Evolutionary conservation across 1,284 basidiomycete genomes (phyloP), one percentile per base, ranked within the genome.

Genomic region (Cryptococcus sp.): DNA sequence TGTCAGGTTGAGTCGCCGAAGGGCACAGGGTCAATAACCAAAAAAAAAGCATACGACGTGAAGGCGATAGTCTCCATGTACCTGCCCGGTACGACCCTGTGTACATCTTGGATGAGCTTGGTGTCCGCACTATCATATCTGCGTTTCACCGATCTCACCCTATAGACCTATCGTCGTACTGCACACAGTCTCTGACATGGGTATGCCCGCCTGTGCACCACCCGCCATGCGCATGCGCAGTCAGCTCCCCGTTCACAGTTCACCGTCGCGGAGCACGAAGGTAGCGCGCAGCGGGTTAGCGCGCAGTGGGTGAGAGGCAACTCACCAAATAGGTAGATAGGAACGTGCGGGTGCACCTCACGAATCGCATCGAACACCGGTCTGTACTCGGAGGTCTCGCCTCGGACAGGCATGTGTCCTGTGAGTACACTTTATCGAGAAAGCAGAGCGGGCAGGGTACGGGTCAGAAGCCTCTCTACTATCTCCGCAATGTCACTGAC

Each of bases 61-160:
- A 63, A 70, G 79, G 88, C 88, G 55, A 92, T 80, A 6, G 90
- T 91, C 77, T 93, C 90, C 85, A 92, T 87, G 72, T 91, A 93
- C 23, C 88, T 80, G 46, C 90, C 90, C 53, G 87, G 89, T 64
- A 89, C 87, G 38, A 92, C 76, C 1, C 74, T 76, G 55, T 23
- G 6, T 9, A 33, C 28, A 37, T 16, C 13, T 12, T 35, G 50
- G 12, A 55, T 24, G 28, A 33, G 28, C 28, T 33, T n/a, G n/a
- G n/a, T n/a, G n/a, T n/a, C 28, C 9, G 28, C 28, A 43, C 43
- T 13, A 84, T 80, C 80, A 89, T 86, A 84, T 82, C 18, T 84
- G 82, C 6, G 82, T 81, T 67, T 87, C 86, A 21, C 11, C n/a
- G 4, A 46, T 61, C 73, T 61, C 47, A 77, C 72, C 64, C 68